A percentile compares a stretch with the other conserved stretches of the same genome.
phyloP scores from a whole-genome alignment of 805 yeast species.

The Kluyveromyces wickerhamii region DNA sequence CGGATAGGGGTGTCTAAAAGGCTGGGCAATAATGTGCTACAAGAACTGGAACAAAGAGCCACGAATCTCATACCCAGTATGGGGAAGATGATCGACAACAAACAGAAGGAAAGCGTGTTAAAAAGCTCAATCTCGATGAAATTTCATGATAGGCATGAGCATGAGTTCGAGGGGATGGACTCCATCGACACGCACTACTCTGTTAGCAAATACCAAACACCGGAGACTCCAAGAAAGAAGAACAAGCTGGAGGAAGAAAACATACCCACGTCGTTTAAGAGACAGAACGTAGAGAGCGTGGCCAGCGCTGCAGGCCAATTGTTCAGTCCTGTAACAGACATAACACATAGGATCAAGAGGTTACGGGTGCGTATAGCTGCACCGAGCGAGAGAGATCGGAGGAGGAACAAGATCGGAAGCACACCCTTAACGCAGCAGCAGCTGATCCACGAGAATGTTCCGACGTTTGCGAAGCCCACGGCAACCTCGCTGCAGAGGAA shows the following conservation, averaged over 20 bases:
- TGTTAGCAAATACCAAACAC: conserved; percentile 1
- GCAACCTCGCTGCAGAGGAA: conserved; percentile 18
- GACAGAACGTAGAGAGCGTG: too few relatives aligned
- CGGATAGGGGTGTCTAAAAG: conserved; percentile 28
- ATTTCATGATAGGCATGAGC: conserved; percentile 17
- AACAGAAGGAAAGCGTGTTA: conserved; percentile 15
- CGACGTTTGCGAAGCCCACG: conserved; percentile 22
- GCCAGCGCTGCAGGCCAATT: background rate
- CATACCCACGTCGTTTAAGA: background rate
- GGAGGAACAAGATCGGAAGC: conserved; percentile 10
- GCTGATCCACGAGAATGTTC: conserved; percentile 13
- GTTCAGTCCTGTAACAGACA: conserved; percentile 18
- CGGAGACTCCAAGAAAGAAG: conserved; percentile 2
- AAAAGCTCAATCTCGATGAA: conserved; percentile 1
- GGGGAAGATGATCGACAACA: background rate
- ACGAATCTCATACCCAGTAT: conserved; percentile 13
- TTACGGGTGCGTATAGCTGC: conserved; percentile 14
- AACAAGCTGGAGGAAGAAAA: background rate
- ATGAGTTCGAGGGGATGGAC: conserved; percentile 27
- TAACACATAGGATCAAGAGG: conserved; percentile 23
- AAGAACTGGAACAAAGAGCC: conserved; percentile 32
- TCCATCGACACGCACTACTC: conserved; percentile 30
- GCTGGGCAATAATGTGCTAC: conserved; percentile 28
- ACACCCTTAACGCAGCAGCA: conserved; percentile 16
- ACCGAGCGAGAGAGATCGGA: conserved; percentile 7